Conservation (phyloP, 1,284 basidiomycete genomes). For the Microbotryum silenes-acaulis region DNA sequence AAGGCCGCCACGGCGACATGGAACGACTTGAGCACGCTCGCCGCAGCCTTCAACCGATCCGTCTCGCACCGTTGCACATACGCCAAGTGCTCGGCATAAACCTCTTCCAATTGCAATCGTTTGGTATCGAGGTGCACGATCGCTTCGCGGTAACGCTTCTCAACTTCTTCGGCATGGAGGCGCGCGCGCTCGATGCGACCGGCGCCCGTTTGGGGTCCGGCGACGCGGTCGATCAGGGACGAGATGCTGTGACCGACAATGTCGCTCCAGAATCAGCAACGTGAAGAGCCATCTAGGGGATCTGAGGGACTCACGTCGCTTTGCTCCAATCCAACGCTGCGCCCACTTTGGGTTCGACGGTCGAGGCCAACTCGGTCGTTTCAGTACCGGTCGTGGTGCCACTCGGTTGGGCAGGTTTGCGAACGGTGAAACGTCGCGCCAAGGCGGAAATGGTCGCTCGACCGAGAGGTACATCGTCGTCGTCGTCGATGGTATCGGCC, state of each 20-base stretch:
- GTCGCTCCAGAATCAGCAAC: not conserved
- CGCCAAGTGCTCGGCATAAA: slow-evolving; percentile 20
- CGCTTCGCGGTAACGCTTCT: slow-evolving; percentile 24
- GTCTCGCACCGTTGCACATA: slow-evolving; percentile 31
- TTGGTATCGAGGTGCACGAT: not conserved
- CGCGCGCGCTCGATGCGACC: slow-evolving; percentile 19
- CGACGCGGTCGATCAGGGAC: slow-evolving; percentile 18
- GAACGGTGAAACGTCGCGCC: slow-evolving; percentile 18
- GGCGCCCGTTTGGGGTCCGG: slow-evolving; percentile 18
- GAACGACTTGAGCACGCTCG: slow-evolving; percentile 22
- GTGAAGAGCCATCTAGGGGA: not conserved
- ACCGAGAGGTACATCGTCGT: not conserved
- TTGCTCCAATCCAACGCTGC: slow-evolving; percentile 22
- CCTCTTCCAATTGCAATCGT: slow-evolving; percentile 28
- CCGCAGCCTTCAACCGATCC: slow-evolving; percentile 31
- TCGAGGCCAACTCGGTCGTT: not conserved
- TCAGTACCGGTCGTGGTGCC: not conserved
- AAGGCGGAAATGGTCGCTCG: not conserved
- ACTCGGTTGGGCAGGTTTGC: not conserved
- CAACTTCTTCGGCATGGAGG: slow-evolving; percentile 23
- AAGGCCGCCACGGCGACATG: slow-evolving; percentile 12
- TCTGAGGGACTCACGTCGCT: slow-evolving; percentile 13
- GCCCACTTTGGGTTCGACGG: slow-evolving; percentile 15
- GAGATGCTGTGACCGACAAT: slow-evolving; percentile 13
- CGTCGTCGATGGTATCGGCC: slow-evolving; percentile 4